These are phyloP conservation scores for Scleromitrula shiraiana DNA, from an alignment of 2,329 filamentous ascomycete genomes.

Conservation along the genomic window DNA sequence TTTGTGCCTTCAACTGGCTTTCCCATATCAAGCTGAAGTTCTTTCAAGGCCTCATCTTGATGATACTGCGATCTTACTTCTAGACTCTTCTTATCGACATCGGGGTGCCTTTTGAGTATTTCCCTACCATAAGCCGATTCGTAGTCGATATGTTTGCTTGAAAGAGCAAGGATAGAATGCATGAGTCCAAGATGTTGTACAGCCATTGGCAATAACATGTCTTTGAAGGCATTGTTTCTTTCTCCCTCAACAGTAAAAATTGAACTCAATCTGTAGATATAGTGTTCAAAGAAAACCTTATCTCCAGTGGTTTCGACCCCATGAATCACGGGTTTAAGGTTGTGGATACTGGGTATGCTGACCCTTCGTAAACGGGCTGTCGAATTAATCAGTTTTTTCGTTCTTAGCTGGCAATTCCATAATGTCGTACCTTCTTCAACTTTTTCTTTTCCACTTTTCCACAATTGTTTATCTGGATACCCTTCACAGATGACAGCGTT, in stretches of 20 bases:
- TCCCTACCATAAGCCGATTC: conserved; percentile 48
- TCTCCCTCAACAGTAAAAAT: conserved; percentile 74
- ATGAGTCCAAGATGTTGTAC: conserved; percentile 73
- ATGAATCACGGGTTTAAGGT: conserved; percentile 61
- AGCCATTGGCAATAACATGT: conserved; percentile 75
- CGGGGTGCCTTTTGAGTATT: conserved; percentile 42
- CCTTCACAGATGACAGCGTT: conserved; percentile 89
- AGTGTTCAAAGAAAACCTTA: conserved; percentile 74
- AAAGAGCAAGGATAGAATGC: conserved; percentile 81
- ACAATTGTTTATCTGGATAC: conserved; percentile 77
- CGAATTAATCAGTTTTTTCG: conserved; percentile 24
- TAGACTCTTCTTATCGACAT: conserved; percentile 39
- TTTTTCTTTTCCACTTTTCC: conserved; percentile 74
- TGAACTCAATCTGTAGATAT: conserved; percentile 68
- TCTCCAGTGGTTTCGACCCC: conserved; percentile 77
- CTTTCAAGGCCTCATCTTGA: conserved; percentile 45
- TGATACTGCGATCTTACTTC: conserved; percentile 47
- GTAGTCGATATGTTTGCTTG: conserved; percentile 66
- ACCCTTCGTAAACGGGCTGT: conserved; percentile 43
- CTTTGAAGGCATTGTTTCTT: conserved; percentile 75
- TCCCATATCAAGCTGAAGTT: conserved; percentile 39
- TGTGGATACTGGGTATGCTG: conserved; percentile 44
- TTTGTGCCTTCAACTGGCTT: conserved; percentile 30
- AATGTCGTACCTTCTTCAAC: conserved; percentile 53
- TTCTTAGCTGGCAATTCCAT: conserved; percentile 16